These are phyloP conservation scores for Chlorella sp. DNA, from an alignment of 139 green algal species.

Conservation along the genomic window DNA sequence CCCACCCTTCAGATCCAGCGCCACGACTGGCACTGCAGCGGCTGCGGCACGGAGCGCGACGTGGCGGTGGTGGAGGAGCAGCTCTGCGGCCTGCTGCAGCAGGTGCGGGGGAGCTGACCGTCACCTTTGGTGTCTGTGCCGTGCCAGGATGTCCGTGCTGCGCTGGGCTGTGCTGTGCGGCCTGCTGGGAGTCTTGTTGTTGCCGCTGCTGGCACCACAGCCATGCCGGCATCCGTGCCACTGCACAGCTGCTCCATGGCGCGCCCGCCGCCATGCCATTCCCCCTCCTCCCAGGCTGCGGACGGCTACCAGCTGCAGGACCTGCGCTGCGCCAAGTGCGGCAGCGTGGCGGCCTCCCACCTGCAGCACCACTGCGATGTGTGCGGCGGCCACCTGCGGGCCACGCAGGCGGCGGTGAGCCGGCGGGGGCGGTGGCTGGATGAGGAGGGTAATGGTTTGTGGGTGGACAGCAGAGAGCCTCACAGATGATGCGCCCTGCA, in stretches of 20 bases:
- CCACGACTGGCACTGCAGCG: conserved; percentile 53
- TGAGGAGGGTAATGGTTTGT: no score
- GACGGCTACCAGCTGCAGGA: conserved; percentile 88
- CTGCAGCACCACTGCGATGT: conserved; percentile 59
- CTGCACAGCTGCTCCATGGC: background rate
- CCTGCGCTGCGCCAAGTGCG: conserved; percentile 82
- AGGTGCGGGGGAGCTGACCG: background rate
- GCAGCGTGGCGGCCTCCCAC: conserved; percentile 57
- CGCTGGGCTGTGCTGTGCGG: no score
- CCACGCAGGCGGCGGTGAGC: conserved; percentile 43
- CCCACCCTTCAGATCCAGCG: conserved; percentile 22
- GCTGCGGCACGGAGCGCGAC: conserved; percentile 35
- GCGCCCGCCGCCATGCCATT: conserved; percentile 55
- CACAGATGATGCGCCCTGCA: background rate
- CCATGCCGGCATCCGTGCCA: background rate
- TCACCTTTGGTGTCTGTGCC: no score
- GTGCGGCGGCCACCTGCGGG: conserved; percentile 69
- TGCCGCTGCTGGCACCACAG: background rate
- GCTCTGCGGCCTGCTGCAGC: conserved; percentile 19
- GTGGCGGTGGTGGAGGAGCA: conserved; percentile 20
- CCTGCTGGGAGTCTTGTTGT: no score
- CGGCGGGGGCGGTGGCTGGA: background rate
- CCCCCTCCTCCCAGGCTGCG: conserved; percentile 58
- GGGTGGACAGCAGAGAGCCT: background rate
- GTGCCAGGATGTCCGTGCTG: background rate